These are phyloP conservation scores for Sugiyamaella smithiae DNA, from an alignment of 805 yeast genomes.

Conservation along the genomic window DNA sequence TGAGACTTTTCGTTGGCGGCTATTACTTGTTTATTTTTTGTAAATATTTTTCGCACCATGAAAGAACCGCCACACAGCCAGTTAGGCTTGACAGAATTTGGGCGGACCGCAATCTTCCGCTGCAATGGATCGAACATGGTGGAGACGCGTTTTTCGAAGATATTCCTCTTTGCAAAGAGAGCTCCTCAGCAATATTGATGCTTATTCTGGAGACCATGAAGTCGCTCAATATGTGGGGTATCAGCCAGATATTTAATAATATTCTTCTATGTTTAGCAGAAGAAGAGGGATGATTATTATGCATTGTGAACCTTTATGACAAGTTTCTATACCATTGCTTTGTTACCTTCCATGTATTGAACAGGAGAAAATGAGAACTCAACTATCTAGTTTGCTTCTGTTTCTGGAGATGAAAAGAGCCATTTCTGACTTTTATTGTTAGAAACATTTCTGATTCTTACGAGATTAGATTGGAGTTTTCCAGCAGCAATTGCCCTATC, in stretches of 20 bases:
- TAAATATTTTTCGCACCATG: neutral
- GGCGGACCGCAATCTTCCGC: neutral
- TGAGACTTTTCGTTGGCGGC: constrained; percentile 25
- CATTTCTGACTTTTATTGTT: too few species aligned
- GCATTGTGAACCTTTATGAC: too few species aligned
- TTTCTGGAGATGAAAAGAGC: too few species aligned
- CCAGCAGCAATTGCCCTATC: too few species aligned
- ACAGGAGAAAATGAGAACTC: too few species aligned
- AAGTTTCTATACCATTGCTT: too few species aligned
- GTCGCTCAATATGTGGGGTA: neutral
- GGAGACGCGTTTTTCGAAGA: neutral
- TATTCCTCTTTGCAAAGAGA: neutral
- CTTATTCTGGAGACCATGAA: neutral
- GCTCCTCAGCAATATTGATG: neutral
- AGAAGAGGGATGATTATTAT: too few species aligned
- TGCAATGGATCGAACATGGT: neutral
- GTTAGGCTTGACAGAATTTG: neutral
- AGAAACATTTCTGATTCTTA: too few species aligned
- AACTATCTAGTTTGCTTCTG: too few species aligned
- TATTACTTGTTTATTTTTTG: constrained; percentile 16
- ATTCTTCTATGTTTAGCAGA: neutral
- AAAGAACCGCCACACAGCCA: neutral
- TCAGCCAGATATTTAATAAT: neutral
- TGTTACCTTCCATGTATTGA: too few species aligned
- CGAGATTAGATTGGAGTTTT: too few species aligned